Evolutionary conservation across 495 filamentous ascomycete species (phyloP).

Genomic region (Thermothielavioides terrestris): DNA sequence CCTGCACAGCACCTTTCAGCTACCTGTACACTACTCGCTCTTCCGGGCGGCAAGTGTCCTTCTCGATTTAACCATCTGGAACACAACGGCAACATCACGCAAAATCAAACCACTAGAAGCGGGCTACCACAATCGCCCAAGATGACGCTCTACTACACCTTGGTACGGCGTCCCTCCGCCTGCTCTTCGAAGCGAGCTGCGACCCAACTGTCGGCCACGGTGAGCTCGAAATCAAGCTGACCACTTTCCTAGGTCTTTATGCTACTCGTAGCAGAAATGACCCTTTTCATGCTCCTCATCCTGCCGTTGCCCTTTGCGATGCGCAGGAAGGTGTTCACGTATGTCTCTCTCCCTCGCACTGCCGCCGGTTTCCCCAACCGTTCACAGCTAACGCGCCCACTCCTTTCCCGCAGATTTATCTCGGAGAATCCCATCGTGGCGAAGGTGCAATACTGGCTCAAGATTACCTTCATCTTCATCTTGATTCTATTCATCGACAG

Average conservation of each 20-base stretch:
- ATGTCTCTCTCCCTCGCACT: conserved; percentile 25
- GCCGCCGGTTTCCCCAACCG: neutral
- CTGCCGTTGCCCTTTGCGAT: conserved; percentile 80
- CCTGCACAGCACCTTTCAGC: neutral
- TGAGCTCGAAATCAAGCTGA: conserved; percentile 14
- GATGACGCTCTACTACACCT: conserved; percentile 98
- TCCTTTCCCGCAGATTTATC: conserved; percentile 44
- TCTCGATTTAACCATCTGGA: neutral
- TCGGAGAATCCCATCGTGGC: conserved; percentile 67
- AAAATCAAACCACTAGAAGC: neutral
- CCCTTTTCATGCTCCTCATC: conserved; percentile 83
- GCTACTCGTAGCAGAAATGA: conserved; percentile 89
- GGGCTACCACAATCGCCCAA: conserved; percentile 27
- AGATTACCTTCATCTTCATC: conserved; percentile 99
- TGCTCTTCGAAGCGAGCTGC: neutral
- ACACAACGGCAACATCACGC: neutral
- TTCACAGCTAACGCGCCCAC: neutral
- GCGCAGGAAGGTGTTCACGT: conserved; percentile 84
- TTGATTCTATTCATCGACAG: conserved; percentile 96
- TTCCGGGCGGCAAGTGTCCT: neutral
- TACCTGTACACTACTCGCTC: too few species aligned
- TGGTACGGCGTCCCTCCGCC: conserved; percentile 53
- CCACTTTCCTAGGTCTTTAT: conserved; percentile 69
- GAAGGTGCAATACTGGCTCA: conserved; percentile 44
- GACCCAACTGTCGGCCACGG: neutral